Base-by-base conservation (phyloP, 2,329 filamentous ascomycete genomes). In the Penicillium psychrosexuale region DNA sequence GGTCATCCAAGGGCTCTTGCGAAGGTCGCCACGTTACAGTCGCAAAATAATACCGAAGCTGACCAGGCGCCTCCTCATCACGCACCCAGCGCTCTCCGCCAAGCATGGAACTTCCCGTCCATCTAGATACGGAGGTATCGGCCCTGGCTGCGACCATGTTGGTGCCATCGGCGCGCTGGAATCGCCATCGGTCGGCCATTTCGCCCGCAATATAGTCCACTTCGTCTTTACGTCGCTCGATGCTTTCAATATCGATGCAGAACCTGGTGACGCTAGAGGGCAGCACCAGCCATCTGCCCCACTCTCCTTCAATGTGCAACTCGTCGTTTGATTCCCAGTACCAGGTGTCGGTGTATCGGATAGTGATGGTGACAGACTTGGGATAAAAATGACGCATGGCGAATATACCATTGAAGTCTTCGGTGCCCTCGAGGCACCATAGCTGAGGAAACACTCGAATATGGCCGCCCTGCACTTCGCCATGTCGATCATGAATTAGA, bases 261-360 rank as follows among this genome's bases (percentile, higher is more conserved):
- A 83, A 61, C 43, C 75, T 71, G 1, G 64, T 61, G 15, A 80
- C 67, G 4, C 69, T 72, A 0, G 56, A 4, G 0, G 73, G 67
- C 28, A 80, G 56, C 0, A 59, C 53, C 1, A 69, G 46, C 0
- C 13, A 36, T 5, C 61, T 28, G n/a, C 79, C 69, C 77, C 78
- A 80, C 0, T 34, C 9, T 1, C 66, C 68, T 0, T 68, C 60
- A 28, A 80, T 72, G 5, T 59, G 55, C 6, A 81, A 63, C 2
- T 66, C 67, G 4, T 61, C 39, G 47, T 78, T 70, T 0, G 46
- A 0, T 59, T 79, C 75, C 78, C 77, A 79, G 17, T 47, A 66
- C 76, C 76, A 80, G 70, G 78, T 81, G 56, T 82, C 79, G 2
- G 78, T 72, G 54, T 82, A 79, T 0, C 79, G 74, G 8, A 82